Percentiles rank a stretch among this genome's conserved stretches.
Conservation (phyloP, 169 alveolate genomes). For the Plasmodium billcollinsi region DNA sequence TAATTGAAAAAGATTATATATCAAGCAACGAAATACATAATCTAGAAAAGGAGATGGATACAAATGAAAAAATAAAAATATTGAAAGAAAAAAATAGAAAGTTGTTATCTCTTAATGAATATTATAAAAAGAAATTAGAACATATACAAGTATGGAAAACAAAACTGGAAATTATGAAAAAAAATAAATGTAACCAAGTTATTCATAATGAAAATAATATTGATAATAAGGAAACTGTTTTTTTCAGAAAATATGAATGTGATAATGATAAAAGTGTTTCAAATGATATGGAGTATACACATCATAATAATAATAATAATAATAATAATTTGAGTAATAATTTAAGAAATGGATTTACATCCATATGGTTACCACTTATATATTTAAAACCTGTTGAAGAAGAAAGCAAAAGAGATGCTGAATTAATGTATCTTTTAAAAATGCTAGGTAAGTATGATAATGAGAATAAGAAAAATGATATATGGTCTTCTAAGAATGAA, state of each 20-base stretch:
- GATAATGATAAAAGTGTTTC: background rate
- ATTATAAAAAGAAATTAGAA: slow-evolving; percentile 57
- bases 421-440: slow-evolving; percentile 51
- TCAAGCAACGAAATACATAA: slow-evolving; percentile 69
- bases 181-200: too few species aligned
- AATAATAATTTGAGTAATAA: background rate
- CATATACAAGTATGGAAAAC: slow-evolving; percentile 28
- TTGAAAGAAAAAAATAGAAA: slow-evolving; percentile 24
- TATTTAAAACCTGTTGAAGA: slow-evolving; percentile 21
- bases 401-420: slow-evolving; percentile 27
- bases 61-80: slow-evolving; percentile 18
- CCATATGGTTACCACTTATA: slow-evolving; percentile 20
- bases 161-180: slow-evolving; percentile 6
- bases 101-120: slow-evolving; percentile 30
- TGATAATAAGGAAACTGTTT: too few species aligned
- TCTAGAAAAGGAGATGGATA: slow-evolving; percentile 39
- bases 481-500: too few species aligned
- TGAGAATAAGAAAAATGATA: background rate
- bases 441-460: slow-evolving; percentile 17
- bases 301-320: background rate
- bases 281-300: background rate
- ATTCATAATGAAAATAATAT: too few species aligned
- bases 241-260: background rate
- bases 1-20: background rate
- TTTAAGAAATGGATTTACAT: background rate